A percentile compares a stretch with the other conserved stretches of the same genome.
Evolutionary conservation across 805 yeast species (phyloP).

Genomic region (Zygosaccharomyces rouxii): DNA sequence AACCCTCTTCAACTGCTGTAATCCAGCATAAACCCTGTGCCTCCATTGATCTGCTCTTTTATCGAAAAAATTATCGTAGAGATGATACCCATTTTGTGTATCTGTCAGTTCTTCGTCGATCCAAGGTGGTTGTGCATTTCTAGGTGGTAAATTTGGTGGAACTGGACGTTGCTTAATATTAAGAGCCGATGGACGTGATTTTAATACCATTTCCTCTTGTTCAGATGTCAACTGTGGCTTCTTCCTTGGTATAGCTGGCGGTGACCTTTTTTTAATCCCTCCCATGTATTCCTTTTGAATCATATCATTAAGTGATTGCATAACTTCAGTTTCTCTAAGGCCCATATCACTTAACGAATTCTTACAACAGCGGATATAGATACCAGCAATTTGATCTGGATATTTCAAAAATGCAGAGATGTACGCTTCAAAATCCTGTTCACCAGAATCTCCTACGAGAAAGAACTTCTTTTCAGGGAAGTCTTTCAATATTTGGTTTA

Average conservation of each 20-base stretch:
- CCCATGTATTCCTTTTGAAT: conserved; percentile 26
- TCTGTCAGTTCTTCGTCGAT: conserved; percentile 17
- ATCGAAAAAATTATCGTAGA: conserved; percentile 37
- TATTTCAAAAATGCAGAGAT: conserved; percentile 55
- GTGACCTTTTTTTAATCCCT: conserved; percentile 12
- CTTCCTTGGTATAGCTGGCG: conserved; percentile 26
- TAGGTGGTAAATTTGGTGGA: conserved; percentile 26
- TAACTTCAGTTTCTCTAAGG: conserved; percentile 29
- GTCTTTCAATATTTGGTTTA: conserved; percentile 60
- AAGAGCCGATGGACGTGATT: conserved; percentile 2
- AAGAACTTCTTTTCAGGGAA: conserved; percentile 76
- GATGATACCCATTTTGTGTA: conserved; percentile 29
- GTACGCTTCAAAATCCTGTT: conserved; percentile 90
- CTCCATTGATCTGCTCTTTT: conserved; percentile 55
- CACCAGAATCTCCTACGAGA: conserved; percentile 93
- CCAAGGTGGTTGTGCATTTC: conserved; percentile 28
- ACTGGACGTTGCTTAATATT: conserved; percentile 13
- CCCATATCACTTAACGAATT: conserved; percentile 59
- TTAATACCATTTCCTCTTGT: conserved; percentile 15
- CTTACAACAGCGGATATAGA: conserved; percentile 74
- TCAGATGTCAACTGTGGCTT: conserved; percentile 21
- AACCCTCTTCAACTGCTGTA: conserved; percentile 21
- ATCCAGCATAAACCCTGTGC: conserved; percentile 43
- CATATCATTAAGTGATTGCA: conserved; percentile 31
- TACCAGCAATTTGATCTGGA: conserved; percentile 65